phyloP scores from a whole-genome alignment of 2,329 filamentous ascomycete genomes.

The Botrytis fabae region DNA sequence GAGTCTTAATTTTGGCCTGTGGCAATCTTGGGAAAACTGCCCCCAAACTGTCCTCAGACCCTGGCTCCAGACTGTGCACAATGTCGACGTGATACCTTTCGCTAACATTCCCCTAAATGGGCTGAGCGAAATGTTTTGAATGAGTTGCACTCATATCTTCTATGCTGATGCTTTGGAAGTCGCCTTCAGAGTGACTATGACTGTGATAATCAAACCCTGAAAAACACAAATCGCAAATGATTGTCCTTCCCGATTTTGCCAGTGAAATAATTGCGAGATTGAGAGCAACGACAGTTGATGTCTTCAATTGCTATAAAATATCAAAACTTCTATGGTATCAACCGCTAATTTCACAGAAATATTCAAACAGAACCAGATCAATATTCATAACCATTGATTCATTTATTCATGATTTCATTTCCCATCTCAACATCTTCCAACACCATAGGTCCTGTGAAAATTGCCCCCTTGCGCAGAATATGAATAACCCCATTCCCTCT shows the following conservation, averaged over 20 bases:
- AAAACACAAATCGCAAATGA: not conserved
- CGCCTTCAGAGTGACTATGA: not conserved
- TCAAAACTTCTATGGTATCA: not conserved
- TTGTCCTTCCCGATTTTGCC: not conserved
- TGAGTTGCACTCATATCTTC: not conserved
- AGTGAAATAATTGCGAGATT: not conserved
- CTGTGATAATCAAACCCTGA: not conserved
- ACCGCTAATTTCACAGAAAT: not conserved
- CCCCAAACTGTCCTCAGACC: not conserved
- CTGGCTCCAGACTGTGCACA: not conserved
- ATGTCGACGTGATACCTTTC: not conserved
- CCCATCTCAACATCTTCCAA: slow-evolving; percentile 20
- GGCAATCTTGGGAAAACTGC: not conserved
- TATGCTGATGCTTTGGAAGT: not conserved
- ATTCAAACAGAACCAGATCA: not conserved
- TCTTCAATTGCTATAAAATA: not conserved
- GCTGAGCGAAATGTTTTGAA: not conserved
- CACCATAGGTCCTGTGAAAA: slow-evolving; percentile 22
- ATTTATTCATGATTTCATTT: slow-evolving; percentile 18
- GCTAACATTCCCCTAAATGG: not conserved
- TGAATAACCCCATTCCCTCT: slow-evolving; percentile 29
- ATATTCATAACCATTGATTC: slow-evolving; percentile 6
- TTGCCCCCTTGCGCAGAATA: slow-evolving; percentile 21
- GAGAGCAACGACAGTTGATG: not conserved
- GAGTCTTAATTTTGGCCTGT: not conserved